Evolutionary conservation across 768 basidiomycete species (phyloP).

Genomic region (Amanita molliuscula): DNA sequence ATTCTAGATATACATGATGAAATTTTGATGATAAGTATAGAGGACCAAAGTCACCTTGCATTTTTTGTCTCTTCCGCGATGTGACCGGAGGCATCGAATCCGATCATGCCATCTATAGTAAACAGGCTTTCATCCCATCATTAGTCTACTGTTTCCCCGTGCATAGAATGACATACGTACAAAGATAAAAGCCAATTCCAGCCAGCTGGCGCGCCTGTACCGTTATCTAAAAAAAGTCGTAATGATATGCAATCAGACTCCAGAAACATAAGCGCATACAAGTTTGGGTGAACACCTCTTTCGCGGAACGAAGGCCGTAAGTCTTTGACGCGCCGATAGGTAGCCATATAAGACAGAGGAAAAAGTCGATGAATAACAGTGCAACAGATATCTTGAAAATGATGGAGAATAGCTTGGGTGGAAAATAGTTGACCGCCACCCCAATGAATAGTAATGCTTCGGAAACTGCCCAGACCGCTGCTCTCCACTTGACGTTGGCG

Average conservation of each 20-base stretch:
- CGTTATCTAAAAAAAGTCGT: slow-evolving; percentile 51
- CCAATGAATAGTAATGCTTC: slow-evolving; percentile 62
- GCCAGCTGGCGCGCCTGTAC: slow-evolving; percentile 73
- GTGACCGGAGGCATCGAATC: slow-evolving; percentile 88
- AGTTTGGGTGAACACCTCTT: slow-evolving; percentile 75
- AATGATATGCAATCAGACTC: background rate
- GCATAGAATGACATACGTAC: slow-evolving; percentile 24
- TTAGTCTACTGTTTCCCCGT: background rate
- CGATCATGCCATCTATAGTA: slow-evolving; percentile 79
- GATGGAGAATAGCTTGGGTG: slow-evolving; percentile 60
- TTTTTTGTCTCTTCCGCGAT: slow-evolving; percentile 86
- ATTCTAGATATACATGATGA: background rate
- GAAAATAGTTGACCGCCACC: slow-evolving; percentile 79
- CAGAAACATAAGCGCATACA: slow-evolving; percentile 35
- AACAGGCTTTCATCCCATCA: slow-evolving; percentile 45
- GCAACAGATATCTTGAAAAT: slow-evolving; percentile 70
- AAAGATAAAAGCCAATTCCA: slow-evolving; percentile 93
- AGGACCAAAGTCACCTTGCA: slow-evolving; percentile 35
- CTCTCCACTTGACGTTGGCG: slow-evolving; percentile 76
- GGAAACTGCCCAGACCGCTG: slow-evolving; percentile 75
- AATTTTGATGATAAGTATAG: background rate
- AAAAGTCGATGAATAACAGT: slow-evolving; percentile 78
- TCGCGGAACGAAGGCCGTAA: slow-evolving; percentile 79
- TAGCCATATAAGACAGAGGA: slow-evolving; percentile 87
- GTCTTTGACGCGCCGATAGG: slow-evolving; percentile 85